phyloP scores from a whole-genome alignment of 1,139 yeast genomes.

The Pneumocystis oryctolagi region DNA sequence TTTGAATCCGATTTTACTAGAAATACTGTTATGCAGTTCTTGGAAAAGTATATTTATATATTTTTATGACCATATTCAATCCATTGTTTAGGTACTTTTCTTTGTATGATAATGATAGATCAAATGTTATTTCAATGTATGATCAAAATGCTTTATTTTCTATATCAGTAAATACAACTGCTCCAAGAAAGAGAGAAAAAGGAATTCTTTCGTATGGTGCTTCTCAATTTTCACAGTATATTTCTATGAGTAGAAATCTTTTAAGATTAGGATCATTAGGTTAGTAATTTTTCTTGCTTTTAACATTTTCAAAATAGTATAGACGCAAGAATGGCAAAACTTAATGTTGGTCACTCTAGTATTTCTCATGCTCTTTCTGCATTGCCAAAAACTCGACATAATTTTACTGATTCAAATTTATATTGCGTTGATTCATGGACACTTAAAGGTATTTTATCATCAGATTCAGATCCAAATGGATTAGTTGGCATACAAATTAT shows the following conservation, averaged over 20 bases:
- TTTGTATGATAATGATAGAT: conserved; percentile 68
- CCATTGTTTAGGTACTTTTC: conserved; percentile 29
- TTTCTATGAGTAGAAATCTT: conserved; percentile 59
- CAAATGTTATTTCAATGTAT: conserved; percentile 55
- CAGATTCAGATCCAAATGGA: conserved; percentile 30
- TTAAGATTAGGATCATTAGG: conserved; percentile 44
- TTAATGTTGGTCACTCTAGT: conserved; percentile 57
- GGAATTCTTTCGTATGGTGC: conserved; percentile 11
- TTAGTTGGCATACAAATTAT: conserved; percentile 62
- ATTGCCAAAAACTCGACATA: conserved; percentile 65
- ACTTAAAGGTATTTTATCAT: conserved; percentile 11
- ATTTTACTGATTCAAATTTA: conserved; percentile 44
- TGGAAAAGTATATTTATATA: conserved; percentile 26
- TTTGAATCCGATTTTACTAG: conserved; percentile 70
- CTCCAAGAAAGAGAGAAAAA: conserved; percentile 27
- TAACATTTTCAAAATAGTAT: neutral
- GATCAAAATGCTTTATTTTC: conserved; percentile 80
- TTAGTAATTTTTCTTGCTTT: neutral
- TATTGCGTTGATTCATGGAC: conserved; percentile 72
- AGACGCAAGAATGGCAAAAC: conserved; percentile 39
- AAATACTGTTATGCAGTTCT: conserved; percentile 54
- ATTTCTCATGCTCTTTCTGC: conserved; percentile 47
- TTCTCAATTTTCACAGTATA: conserved; percentile 17
- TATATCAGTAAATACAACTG: conserved; percentile 38
- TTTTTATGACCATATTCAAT: neutral